A percentile compares a stretch with the other conserved stretches of the same genome.
Conservation (phyloP, 768 basidiomycete species). For the Pisolithus marmoratus region DNA sequence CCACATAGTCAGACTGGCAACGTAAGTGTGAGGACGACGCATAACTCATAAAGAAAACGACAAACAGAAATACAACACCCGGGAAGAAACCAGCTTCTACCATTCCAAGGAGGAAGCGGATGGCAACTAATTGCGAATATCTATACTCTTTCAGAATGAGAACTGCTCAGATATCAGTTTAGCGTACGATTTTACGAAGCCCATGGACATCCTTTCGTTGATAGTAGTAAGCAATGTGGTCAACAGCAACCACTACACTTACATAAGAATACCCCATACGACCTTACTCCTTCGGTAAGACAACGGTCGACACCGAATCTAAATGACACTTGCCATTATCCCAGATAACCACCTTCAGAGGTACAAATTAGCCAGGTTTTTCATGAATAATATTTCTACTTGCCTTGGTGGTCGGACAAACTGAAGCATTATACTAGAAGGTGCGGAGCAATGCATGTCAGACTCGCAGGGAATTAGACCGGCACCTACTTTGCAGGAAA, state of each 20-base stretch:
- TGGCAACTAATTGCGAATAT: constrained; percentile 53
- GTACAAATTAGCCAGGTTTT: background rate
- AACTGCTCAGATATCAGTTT: background rate
- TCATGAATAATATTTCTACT: constrained; percentile 4
- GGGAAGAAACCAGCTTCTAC: constrained; percentile 66
- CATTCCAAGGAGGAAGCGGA: constrained; percentile 50
- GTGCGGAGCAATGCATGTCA: background rate
- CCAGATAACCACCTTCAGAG: constrained; percentile 50
- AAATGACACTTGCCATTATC: constrained; percentile 42
- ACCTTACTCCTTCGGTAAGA: constrained; percentile 30
- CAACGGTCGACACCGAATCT: background rate
- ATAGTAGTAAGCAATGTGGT: background rate
- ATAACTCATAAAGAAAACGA: background rate
- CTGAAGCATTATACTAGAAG: constrained; percentile 38
- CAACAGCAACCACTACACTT: constrained; percentile 9
- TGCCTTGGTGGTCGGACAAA: constrained; percentile 57
- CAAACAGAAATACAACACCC: constrained; percentile 65
- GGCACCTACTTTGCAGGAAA: constrained; percentile 54
- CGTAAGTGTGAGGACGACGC: background rate
- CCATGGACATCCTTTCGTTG: constrained; percentile 48
- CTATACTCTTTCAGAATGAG: constrained; percentile 23
- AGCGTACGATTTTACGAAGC: constrained; percentile 54
- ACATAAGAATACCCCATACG: constrained; percentile 60
- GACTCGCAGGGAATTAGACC: background rate
- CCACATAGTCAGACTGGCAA: constrained; percentile 50